Conservation (phyloP, 2,329 filamentous ascomycete species). For the Ascochyta rabiei region DNA sequence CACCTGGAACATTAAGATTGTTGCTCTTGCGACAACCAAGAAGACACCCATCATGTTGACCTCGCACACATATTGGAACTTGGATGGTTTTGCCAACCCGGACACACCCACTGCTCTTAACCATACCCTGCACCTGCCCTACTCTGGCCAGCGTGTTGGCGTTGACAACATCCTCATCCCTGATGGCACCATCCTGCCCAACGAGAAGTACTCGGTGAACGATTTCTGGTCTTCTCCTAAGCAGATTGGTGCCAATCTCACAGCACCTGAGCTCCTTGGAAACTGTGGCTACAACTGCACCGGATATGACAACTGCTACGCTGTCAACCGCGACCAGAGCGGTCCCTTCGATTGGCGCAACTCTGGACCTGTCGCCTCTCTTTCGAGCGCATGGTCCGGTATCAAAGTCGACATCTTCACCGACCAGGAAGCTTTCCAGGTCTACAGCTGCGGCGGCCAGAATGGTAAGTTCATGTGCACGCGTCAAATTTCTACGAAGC, state of each 20-base stretch:
- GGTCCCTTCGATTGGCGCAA: slow-evolving; percentile 69
- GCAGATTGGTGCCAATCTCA: slow-evolving; percentile 74
- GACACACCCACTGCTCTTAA: slow-evolving; percentile 69
- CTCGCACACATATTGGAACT: slow-evolving; percentile 80
- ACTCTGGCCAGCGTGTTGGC: slow-evolving; percentile 71
- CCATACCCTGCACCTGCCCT: slow-evolving; percentile 75
- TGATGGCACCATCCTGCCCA: slow-evolving; percentile 68
- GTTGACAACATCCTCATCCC: slow-evolving; percentile 63
- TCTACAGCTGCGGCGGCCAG: slow-evolving; percentile 82
- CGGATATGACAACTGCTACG: slow-evolving; percentile 81
- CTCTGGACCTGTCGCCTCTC: slow-evolving; percentile 64
- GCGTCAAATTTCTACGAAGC: not conserved
- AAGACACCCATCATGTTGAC: slow-evolving; percentile 84
- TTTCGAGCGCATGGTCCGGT: slow-evolving; percentile 77
- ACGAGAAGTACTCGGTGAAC: slow-evolving; percentile 70
- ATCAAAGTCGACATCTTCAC: slow-evolving; percentile 82
- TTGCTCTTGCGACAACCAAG: slow-evolving; percentile 72
- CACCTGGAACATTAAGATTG: slow-evolving; percentile 76
- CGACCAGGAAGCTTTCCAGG: slow-evolving; percentile 86
- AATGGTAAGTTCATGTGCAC: slow-evolving; percentile 59
- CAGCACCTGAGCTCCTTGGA: slow-evolving; percentile 65
- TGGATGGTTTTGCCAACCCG: slow-evolving; percentile 78
- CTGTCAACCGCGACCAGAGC: slow-evolving; percentile 66
- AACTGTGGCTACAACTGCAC: slow-evolving; percentile 84
- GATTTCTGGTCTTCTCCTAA: slow-evolving; percentile 85